Percentiles rank a stretch among this genome's conserved stretches.
Evolutionary conservation across 495 filamentous ascomycete species (phyloP).

Genomic region (Aspergillus conjunctus): DNA sequence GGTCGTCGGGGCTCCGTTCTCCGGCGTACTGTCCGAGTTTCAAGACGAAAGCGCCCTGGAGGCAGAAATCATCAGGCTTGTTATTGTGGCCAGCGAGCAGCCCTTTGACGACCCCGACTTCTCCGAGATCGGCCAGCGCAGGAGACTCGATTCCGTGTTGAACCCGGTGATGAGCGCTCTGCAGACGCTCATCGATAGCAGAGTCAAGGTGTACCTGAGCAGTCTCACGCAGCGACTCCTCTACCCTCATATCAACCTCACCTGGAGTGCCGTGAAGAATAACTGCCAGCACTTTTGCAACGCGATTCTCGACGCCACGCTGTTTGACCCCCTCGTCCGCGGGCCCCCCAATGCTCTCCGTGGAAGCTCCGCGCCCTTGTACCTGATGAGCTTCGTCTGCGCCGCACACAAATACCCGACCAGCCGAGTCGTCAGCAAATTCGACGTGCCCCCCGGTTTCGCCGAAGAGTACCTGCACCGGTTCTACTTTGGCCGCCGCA

Average conservation of each 20-base stretch:
- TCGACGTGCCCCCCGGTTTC: constrained; percentile 39
- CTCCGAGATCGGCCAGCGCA: constrained; percentile 3
- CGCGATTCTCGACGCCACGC: neutral
- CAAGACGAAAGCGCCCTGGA: neutral
- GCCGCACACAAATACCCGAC: constrained; percentile 11
- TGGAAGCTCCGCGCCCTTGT: constrained; percentile 19
- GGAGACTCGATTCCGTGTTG: neutral
- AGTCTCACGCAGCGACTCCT: constrained; percentile 33
- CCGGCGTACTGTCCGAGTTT: constrained; percentile 28
- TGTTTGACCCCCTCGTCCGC: constrained; percentile 32
- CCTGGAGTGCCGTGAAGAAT: neutral
- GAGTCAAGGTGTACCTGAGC: constrained; percentile 24
- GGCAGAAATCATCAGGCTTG: constrained; percentile 27
- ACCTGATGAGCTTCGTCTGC: constrained; percentile 43
- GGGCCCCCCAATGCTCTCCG: neutral
- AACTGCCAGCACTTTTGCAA: constrained; percentile 10
- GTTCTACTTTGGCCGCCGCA: constrained; percentile 32
- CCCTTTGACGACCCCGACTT: constrained; percentile 16
- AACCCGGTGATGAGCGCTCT: constrained; percentile 10
- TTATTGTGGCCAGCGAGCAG: constrained; percentile 18
- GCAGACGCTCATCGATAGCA: constrained; percentile 13
- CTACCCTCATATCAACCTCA: constrained; percentile 14
- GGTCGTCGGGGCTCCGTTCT: constrained; percentile 38
- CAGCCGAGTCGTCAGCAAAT: constrained; percentile 29
- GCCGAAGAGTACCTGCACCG: constrained; percentile 45